A percentile compares a stretch with the other conserved stretches of the same genome.
Evolutionary conservation across 805 yeast species (phyloP).

Genomic region (Metschnikowia kunwiensis): DNA sequence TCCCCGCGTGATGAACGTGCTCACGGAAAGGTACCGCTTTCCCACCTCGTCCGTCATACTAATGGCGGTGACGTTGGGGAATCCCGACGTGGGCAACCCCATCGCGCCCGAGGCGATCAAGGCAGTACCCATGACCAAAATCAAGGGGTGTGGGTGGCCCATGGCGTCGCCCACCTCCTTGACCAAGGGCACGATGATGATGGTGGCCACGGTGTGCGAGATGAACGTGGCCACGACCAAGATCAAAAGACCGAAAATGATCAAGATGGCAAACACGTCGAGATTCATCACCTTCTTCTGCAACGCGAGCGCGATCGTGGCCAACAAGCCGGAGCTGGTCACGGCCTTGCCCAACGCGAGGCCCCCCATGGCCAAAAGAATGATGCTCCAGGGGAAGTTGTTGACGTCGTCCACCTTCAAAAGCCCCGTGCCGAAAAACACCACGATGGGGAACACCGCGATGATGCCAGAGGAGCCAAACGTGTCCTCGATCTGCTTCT

Average conservation of each 20-base stretch:
- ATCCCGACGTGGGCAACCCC: slow-evolving; percentile 46
- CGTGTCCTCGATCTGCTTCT: slow-evolving; percentile 64
- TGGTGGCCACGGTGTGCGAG: slow-evolving; percentile 44
- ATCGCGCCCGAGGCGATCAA: slow-evolving; percentile 43
- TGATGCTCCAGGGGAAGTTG: slow-evolving; percentile 95
- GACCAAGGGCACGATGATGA: slow-evolving; percentile 42
- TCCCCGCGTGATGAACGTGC: slow-evolving; percentile 42
- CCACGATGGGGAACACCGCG: slow-evolving; percentile 82
- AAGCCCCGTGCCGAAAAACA: slow-evolving; percentile 90
- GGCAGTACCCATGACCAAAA: slow-evolving; percentile 42
- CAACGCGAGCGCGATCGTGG: slow-evolving; percentile 70
- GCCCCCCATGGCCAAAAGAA: slow-evolving; percentile 97
- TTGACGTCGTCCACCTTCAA: slow-evolving; percentile 88
- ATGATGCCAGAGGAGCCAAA: slow-evolving; percentile 98
- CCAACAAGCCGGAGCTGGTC: slow-evolving; percentile 80
- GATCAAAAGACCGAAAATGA: slow-evolving; percentile 54
- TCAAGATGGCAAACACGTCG: slow-evolving; percentile 67
- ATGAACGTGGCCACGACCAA: slow-evolving; percentile 43
- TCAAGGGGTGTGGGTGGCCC: slow-evolving; percentile 36
- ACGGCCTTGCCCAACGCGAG: slow-evolving; percentile 94
- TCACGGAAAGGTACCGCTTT: slow-evolving; percentile 38
- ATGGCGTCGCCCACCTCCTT: slow-evolving; percentile 39
- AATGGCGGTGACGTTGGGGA: slow-evolving; percentile 44
- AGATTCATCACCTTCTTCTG: slow-evolving; percentile 63
- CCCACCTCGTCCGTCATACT: slow-evolving; percentile 44